Percentiles rank a stretch among this genome's conserved stretches.
phyloP scores from a whole-genome alignment of 768 basidiomycete genomes.

The Mycena galericulata region DNA sequence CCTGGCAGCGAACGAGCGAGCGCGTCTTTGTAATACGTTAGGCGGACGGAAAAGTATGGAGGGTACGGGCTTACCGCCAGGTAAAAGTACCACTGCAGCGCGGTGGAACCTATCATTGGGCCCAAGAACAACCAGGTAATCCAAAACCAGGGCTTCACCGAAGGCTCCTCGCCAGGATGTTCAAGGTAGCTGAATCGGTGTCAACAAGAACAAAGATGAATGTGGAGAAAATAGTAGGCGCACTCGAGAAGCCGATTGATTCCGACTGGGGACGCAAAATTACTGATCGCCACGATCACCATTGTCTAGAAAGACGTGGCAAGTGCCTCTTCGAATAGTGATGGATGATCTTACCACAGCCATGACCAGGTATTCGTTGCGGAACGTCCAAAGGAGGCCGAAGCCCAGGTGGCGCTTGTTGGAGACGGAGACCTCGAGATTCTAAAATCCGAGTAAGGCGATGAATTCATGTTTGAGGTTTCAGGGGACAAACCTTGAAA shows the following conservation, averaged over 20 bases:
- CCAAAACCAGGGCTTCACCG: conserved; percentile 78
- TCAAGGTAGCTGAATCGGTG: conserved; percentile 64
- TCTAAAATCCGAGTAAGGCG: neutral
- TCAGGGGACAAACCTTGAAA: conserved; percentile 46
- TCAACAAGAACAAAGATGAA: neutral
- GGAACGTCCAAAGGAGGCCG: conserved; percentile 55
- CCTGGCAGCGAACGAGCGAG: conserved; percentile 60
- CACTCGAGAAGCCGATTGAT: conserved; percentile 56
- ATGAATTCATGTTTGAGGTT: conserved; percentile 11
- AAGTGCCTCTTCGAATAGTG: conserved; percentile 36
- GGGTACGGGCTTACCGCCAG: conserved; percentile 46
- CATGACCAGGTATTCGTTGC: conserved; percentile 38
- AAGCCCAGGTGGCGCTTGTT: conserved; percentile 45
- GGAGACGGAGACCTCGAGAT: conserved; percentile 19
- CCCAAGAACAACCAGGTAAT: conserved; percentile 63
- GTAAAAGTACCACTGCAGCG: conserved; percentile 68
- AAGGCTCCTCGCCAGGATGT: conserved; percentile 56
- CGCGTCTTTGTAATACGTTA: conserved; percentile 58
- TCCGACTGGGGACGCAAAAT: conserved; percentile 53
- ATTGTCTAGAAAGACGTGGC: conserved; percentile 41
- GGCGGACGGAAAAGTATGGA: conserved; percentile 40
- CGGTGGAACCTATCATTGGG: conserved; percentile 54
- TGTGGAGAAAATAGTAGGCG: conserved; percentile 24
- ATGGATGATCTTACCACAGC: no score
- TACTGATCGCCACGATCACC: conserved; percentile 39